Evolutionary conservation across 306 rosid species (phyloP).

Genomic region (Dryas octopetala): DNA sequence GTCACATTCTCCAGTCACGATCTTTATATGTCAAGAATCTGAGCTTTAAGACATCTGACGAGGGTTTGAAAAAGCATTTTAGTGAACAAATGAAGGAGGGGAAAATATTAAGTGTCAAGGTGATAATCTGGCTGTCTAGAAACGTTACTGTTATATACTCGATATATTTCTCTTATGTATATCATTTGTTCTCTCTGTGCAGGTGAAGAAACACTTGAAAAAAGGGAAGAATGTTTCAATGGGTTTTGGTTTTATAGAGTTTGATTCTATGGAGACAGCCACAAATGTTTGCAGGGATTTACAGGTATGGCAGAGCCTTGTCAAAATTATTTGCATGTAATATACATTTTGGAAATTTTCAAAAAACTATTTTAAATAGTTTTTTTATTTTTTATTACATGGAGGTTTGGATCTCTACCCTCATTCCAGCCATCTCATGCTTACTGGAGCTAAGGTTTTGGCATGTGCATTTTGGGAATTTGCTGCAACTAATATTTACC

Average conservation of each 20-base stretch:
- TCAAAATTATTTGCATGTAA: constrained; percentile 11
- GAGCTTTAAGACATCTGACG: constrained; percentile 77
- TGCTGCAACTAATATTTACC: constrained; percentile 15
- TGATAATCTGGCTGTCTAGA: constrained; percentile 29
- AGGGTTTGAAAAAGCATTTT: constrained; percentile 67
- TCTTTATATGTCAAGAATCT: constrained; percentile 94
- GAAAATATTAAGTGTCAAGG: constrained; percentile 73
- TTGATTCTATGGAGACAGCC: constrained; percentile 78
- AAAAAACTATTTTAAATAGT: too few species aligned
- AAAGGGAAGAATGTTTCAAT: constrained; percentile 78
- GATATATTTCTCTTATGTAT: constrained; percentile 11
- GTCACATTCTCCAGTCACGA: constrained; percentile 59
- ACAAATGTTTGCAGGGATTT: constrained; percentile 56
- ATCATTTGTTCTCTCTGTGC: constrained; percentile 23
- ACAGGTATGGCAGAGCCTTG: constrained; percentile 51
- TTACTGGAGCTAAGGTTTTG: too few species aligned
- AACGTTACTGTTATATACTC: constrained; percentile 7
- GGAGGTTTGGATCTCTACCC: too few species aligned
- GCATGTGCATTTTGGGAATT: constrained; percentile 22
- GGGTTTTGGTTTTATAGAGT: constrained; percentile 93
- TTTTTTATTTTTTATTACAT: too few species aligned
- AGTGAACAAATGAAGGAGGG: constrained; percentile 66
- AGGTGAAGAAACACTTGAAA: constrained; percentile 87
- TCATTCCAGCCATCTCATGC: too few species aligned
- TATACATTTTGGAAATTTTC: constrained; percentile 22